These are phyloP conservation scores for Pythium insidiosum DNA, from an alignment of 352 stramenopile species.

Conservation along the genomic window DNA sequence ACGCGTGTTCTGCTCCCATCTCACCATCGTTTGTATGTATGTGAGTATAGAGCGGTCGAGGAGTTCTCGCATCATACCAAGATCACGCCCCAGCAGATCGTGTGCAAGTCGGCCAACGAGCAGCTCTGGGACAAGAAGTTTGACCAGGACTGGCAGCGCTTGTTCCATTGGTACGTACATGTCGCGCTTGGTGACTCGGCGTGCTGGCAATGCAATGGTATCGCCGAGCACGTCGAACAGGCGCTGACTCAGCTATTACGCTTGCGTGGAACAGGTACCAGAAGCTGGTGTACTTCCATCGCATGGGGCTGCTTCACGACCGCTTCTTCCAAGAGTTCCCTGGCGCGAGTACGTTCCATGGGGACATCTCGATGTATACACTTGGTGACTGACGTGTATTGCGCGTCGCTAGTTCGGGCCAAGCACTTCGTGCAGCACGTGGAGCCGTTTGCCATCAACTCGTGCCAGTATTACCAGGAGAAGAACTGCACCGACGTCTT, in stretches of 20 bases:
- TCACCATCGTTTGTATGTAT: too few species aligned
- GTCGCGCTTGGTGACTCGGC: too few species aligned
- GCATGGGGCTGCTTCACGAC: slow-evolving; percentile 54
- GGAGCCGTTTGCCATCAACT: slow-evolving; percentile 49
- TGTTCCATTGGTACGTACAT: slow-evolving; percentile 46
- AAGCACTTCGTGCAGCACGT: slow-evolving; percentile 57
- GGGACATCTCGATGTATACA: too few species aligned
- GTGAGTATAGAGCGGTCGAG: slow-evolving; percentile 43
- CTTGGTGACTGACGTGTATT: too few species aligned
- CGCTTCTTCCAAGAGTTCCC: slow-evolving; percentile 59
- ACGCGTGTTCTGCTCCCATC: too few species aligned
- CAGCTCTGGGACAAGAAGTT: slow-evolving; percentile 44
- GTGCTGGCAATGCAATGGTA: too few species aligned
- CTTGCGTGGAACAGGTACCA: slow-evolving; percentile 34
- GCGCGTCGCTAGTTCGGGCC: slow-evolving; percentile 23
- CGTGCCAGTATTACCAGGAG: slow-evolving; percentile 44
- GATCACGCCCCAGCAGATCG: slow-evolving; percentile 32
- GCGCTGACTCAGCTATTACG: not conserved
- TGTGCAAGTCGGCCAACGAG: slow-evolving; percentile 25
- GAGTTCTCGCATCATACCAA: slow-evolving; percentile 31
- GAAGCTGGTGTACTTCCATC: slow-evolving; percentile 68
- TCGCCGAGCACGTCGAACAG: too few species aligned
- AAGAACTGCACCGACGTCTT: slow-evolving; percentile 53
- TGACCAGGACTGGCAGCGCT: slow-evolving; percentile 54
- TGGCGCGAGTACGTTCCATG: slow-evolving; percentile 26